Evolutionary conservation across 108 stramenopile genomes (phyloP).

Genomic region (Nitzschia inconspicua): DNA sequence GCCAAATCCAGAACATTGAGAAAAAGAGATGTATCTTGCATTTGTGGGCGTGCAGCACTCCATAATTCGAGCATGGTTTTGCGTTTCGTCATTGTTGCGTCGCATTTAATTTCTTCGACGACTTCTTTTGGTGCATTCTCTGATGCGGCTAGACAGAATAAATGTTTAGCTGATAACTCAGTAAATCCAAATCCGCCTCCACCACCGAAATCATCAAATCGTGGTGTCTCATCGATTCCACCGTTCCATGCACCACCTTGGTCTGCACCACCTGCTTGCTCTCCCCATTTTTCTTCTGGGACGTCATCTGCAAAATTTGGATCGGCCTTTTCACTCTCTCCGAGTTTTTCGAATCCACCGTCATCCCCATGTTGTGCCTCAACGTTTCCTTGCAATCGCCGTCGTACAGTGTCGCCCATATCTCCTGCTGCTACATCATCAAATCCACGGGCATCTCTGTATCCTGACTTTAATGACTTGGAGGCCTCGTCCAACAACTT

Average conservation of each 20-base stretch:
- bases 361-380: conserved; percentile 24
- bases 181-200: conserved; percentile 8
- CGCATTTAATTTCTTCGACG: conserved; percentile 35
- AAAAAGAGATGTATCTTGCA: conserved; percentile 35
- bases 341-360: conserved; percentile 8
- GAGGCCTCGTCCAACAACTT: conserved; percentile 2
- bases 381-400: conserved; percentile 23
- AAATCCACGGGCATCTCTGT: neutral
- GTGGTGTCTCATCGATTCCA: neutral
- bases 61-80: conserved; percentile 59
- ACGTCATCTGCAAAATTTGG: conserved; percentile 25
- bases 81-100: conserved; percentile 30
- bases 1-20: conserved; percentile 43
- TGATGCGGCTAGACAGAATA: conserved; percentile 72
- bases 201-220: conserved; percentile 12
- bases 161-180: conserved; percentile 44
- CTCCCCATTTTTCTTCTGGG: conserved; percentile 28
- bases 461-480: neutral
- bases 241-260: conserved; percentile 10
- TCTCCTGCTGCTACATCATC: conserved; percentile 1
- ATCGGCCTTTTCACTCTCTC: neutral
- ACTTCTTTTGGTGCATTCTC: conserved; percentile 32
- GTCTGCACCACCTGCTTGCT: neutral
- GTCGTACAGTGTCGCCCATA: neutral
- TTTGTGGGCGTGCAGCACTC: conserved; percentile 67